These are phyloP conservation scores for Acacia acuminata DNA, from an alignment of 306 rosid genomes.

Conservation along the genomic window DNA sequence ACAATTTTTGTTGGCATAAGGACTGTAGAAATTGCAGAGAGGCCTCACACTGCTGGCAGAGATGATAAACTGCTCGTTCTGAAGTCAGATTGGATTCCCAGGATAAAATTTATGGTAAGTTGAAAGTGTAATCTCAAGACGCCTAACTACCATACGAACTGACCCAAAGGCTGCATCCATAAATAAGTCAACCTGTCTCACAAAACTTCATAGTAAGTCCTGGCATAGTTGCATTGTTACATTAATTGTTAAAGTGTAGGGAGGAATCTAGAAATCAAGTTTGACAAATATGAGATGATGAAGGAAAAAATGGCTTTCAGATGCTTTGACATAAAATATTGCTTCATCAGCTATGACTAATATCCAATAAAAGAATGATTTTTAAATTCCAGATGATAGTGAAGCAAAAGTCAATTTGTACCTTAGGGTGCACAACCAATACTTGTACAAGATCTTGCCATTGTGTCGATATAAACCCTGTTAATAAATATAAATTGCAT, in stretches of 20 bases:
- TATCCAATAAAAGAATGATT: conserved; percentile 4
- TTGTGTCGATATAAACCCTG: conserved; percentile 75
- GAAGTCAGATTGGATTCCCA: conserved; percentile 45
- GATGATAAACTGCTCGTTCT: conserved; percentile 65
- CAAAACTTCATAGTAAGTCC: conserved; percentile 41
- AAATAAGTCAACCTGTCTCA: conserved; percentile 83
- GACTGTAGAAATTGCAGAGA: conserved; percentile 90
- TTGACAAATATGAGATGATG: conserved; percentile 4
- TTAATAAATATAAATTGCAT: conserved; percentile 71
- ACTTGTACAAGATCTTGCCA: conserved; percentile 87
- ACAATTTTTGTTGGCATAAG: conserved; percentile 80
- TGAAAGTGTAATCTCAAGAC: conserved; percentile 59
- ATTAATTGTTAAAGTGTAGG: conserved; percentile 3
- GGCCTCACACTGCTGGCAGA: conserved; percentile 96
- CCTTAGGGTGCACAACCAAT: conserved; percentile 93
- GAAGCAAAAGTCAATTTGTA: conserved; percentile 27
- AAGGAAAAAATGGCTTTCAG: conserved; percentile 2
- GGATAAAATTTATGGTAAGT: conserved; percentile 40
- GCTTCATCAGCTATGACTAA: conserved; percentile 16
- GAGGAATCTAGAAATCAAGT: background rate
- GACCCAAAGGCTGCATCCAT: conserved; percentile 97
- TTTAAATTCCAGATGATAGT: conserved; percentile 18
- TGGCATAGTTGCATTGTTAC: conserved; percentile 18
- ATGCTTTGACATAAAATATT: conserved; percentile 14
- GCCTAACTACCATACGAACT: conserved; percentile 65